Percentiles rank a stretch among this genome's conserved stretches.
Conservation (phyloP, 257 asterid genomes). For the Ophiorrhiza pumila region DNA sequence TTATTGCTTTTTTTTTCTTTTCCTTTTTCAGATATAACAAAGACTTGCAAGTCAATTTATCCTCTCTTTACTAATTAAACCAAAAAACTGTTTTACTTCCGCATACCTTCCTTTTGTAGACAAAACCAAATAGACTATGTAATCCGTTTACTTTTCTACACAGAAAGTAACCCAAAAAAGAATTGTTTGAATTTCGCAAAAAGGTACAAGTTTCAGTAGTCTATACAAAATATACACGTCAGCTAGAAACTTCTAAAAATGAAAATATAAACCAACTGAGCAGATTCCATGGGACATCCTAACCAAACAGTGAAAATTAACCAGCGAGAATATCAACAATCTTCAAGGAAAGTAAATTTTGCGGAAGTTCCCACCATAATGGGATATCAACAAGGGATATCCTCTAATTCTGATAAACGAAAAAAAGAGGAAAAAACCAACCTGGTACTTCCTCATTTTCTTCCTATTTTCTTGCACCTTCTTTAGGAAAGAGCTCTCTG, state of each 20-base stretch:
- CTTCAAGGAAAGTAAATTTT: neutral
- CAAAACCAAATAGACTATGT: neutral
- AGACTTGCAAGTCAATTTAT: neutral
- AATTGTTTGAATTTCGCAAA: neutral
- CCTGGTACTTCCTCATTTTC: conserved; percentile 72
- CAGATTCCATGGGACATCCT: neutral
- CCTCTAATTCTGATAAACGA: neutral
- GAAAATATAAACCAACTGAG: neutral
- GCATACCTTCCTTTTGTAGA: neutral
- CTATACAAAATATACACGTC: neutral
- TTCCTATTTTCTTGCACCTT: conserved; percentile 59
- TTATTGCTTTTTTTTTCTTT: neutral
- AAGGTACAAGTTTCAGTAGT: neutral
- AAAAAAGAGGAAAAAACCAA: conserved; percentile 20
- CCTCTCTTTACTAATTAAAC: neutral
- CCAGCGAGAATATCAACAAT: neutral
- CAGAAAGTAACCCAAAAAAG: neutral
- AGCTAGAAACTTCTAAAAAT: neutral
- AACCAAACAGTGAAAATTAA: neutral
- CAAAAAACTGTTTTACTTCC: neutral
- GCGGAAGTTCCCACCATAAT: neutral
- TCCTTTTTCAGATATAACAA: neutral
- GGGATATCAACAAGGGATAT: conserved; percentile 1
- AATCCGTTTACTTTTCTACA: neutral
- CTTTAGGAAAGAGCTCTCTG: conserved; percentile 60